A percentile compares a stretch with the other conserved stretches of the same genome.
phyloP scores from a whole-genome alignment of 176 grass and related monocot genomes.

The Oryza longistaminata region DNA sequence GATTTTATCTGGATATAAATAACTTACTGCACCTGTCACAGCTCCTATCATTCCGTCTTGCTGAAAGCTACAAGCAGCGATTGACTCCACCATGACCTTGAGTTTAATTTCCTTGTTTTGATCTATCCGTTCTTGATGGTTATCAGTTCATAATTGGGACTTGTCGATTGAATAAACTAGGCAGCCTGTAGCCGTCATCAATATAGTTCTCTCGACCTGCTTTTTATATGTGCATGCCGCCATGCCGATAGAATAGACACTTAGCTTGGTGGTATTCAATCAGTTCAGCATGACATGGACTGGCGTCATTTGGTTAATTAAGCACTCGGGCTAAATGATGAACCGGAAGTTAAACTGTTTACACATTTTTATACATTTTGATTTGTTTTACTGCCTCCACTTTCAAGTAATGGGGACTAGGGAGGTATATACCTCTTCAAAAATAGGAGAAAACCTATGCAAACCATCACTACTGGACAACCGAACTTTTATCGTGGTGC shows the following conservation, averaged over 20 bases:
- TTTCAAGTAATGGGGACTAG: too few relatives aligned
- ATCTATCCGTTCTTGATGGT: slow-evolving; percentile 7
- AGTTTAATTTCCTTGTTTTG: not conserved
- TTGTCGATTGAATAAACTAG: slow-evolving; percentile 1
- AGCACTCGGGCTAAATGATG: not conserved
- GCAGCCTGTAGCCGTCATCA: slow-evolving; percentile 4
- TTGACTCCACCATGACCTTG: slow-evolving; percentile 39
- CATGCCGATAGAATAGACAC: slow-evolving; percentile 9
- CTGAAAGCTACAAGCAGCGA: slow-evolving; percentile 33
- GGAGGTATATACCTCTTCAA: too few relatives aligned
- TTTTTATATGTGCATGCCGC: not conserved
- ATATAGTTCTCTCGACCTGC: not conserved
- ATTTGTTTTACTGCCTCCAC: too few relatives aligned
- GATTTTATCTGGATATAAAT: slow-evolving; percentile 8
- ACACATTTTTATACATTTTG: too few relatives aligned
- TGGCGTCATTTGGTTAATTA: not conserved
- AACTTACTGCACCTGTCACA: not conserved
- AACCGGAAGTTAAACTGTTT: too few relatives aligned
- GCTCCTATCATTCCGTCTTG: slow-evolving; percentile 22
- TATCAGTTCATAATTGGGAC: slow-evolving; percentile 5
- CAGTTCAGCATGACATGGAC: not conserved
- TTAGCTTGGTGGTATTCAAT: not conserved
- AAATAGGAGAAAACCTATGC: too few relatives aligned
- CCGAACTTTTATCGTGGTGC: too few relatives aligned
- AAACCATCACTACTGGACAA: too few relatives aligned